Conservation (phyloP, 768 basidiomycete species). For the Boletus huronensis region DNA sequence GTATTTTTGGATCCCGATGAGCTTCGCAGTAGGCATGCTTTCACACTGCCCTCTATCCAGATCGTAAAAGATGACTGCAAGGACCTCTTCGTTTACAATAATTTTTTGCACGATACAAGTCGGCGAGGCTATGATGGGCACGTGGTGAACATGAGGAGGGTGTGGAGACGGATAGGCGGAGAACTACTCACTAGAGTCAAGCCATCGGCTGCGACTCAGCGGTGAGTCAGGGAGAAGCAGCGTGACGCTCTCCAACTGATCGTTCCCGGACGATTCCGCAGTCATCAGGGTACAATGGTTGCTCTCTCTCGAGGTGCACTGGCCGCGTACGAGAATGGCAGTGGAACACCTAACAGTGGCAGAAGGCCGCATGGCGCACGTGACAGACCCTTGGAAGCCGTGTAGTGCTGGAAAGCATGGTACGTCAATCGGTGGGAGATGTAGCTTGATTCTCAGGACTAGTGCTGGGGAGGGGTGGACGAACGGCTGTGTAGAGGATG, state of each 20-base stretch:
- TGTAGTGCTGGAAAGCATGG: conserved; percentile 54
- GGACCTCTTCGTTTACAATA: conserved; percentile 56
- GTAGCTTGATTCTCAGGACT: conserved; percentile 53
- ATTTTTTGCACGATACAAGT: conserved; percentile 70
- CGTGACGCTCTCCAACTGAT: conserved; percentile 45
- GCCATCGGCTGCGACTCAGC: conserved; percentile 66
- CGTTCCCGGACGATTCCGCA: conserved; percentile 47
- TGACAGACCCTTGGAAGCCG: conserved; percentile 58
- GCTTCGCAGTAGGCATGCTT: conserved; percentile 55
- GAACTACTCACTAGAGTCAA: conserved; percentile 55
- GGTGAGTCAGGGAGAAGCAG: conserved; percentile 65
- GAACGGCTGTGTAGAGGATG: conserved; percentile 37
- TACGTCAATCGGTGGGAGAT: conserved; percentile 52
- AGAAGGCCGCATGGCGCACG: conserved; percentile 52
- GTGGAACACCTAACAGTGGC: conserved; percentile 62
- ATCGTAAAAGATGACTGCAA: conserved; percentile 65
- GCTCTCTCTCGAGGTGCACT: conserved; percentile 51
- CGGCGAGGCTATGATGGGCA: conserved; percentile 41
- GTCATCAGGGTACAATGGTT: conserved; percentile 35
- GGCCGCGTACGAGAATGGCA: conserved; percentile 49
- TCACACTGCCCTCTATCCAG: conserved; percentile 55
- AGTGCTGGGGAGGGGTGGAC: conserved; percentile 39
- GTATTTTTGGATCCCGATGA: conserved; percentile 50
- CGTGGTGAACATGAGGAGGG: conserved; percentile 29
- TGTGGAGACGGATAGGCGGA: conserved; percentile 3